These are phyloP conservation scores for Helichrysum umbraculigerum DNA, from an alignment of 129 eudicot genomes.

Conservation along the genomic window DNA sequence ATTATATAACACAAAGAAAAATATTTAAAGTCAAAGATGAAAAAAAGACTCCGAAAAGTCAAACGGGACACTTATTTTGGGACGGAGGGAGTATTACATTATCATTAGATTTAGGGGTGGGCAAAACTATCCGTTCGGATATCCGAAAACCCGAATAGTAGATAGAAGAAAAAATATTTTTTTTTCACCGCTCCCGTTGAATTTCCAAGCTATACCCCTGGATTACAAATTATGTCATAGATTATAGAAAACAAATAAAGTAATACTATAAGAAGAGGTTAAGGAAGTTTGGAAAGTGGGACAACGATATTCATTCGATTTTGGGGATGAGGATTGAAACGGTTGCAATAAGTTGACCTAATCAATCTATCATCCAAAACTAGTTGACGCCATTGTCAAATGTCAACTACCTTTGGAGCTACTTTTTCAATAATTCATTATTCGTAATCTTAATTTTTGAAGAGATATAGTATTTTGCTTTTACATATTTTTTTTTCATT, in stretches of 20 bases:
- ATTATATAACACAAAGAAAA: too few species aligned
- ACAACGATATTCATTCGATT: constrained; percentile 15
- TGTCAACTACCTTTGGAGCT: constrained; percentile 3
- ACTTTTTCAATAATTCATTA: not conserved
- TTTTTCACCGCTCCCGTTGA: too few species aligned
- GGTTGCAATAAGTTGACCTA: constrained; percentile 22
- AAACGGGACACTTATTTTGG: too few species aligned
- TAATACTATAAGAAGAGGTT: not conserved
- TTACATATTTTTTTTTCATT: not conserved
- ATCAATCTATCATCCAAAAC: constrained; percentile 5
- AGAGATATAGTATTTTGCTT: not conserved
- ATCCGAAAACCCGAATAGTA: too few species aligned
- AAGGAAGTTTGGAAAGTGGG: constrained; percentile 12
- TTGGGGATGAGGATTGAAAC: not conserved
- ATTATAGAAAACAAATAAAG: not conserved
- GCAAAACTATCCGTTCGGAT: too few species aligned
- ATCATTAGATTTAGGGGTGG: too few species aligned
- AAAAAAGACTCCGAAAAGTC: too few species aligned
- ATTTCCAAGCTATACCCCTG: too few species aligned
- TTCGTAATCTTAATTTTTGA: not conserved
- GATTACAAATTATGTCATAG: too few species aligned
- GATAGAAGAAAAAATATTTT: too few species aligned
- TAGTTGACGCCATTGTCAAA: constrained; percentile 4
- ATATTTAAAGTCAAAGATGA: too few species aligned
- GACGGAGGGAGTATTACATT: too few species aligned